These are phyloP conservation scores for Gynandropsis gynandra DNA, from an alignment of 345 rosid genomes.

Conservation along the genomic window DNA sequence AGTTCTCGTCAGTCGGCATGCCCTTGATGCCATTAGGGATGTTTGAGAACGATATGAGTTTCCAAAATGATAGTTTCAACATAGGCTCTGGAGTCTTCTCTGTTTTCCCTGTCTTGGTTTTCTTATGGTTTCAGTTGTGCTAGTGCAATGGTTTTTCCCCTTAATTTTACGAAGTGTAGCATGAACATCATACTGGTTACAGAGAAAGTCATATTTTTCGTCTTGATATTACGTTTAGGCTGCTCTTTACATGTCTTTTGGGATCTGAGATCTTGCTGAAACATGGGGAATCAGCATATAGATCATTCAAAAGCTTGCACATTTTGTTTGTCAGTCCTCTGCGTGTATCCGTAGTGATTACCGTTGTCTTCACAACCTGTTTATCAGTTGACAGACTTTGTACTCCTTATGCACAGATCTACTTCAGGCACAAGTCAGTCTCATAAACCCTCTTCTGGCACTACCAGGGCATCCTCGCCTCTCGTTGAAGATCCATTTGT, in stretches of 20 bases:
- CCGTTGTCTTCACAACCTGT: no score
- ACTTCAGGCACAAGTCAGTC: constrained; percentile 32
- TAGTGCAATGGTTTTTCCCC: constrained; percentile 2
- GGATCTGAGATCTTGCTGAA: no score
- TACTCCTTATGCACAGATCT: constrained; percentile 35
- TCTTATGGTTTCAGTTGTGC: neutral
- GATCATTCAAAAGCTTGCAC: no score
- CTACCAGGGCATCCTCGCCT: constrained; percentile 32
- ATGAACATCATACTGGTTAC: neutral
- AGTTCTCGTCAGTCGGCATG: no score
- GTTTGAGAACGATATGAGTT: neutral
- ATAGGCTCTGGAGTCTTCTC: neutral
- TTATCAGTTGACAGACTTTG: constrained; percentile 4
- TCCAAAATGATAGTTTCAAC: neutral
- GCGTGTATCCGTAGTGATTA: no score
- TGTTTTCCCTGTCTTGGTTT: neutral
- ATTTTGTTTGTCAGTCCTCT: no score
- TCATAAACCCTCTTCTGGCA: constrained; percentile 34
- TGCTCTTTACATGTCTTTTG: no score
- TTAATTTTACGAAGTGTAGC: neutral
- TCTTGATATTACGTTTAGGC: no score
- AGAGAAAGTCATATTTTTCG: neutral
- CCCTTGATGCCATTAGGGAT: no score
- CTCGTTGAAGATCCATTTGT: constrained; percentile 44
- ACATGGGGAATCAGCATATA: no score